Evolutionary conservation across 164 flowering plant genomes (phyloP), one percentile per base, ranked within the genome.

Genomic region (Nymphaea thermarum): DNA sequence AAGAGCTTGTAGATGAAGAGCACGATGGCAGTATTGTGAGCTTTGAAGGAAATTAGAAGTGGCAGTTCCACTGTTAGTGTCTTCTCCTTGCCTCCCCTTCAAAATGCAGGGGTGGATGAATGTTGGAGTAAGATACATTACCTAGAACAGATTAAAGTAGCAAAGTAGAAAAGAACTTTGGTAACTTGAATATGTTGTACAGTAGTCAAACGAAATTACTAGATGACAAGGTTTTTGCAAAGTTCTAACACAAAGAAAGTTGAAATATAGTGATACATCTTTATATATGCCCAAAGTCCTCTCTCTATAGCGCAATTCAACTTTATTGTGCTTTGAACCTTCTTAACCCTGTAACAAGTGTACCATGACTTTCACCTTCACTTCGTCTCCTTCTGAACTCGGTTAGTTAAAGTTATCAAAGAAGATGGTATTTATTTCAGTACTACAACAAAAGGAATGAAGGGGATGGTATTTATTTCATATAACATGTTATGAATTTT

Each of bases 51-150:
- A 72, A 74, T 85, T 16, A 68, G 89, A 68, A 77, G 86, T 45
- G 81, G 82, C 59, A 85, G 89, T 73, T 85, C 89, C 0, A 85
- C 89, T 0, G 82, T 83, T 6, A 82, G 81, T 71, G 67, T 72
- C 63, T 83, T 78, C 43, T 85, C 89, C 2, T 72, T 83, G 74
- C 84, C 87, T 0, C 89, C 89, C 4, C 16, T 82, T 73, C 83
- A 77, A 45, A 62, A 51, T 10, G 75, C 67, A 60, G 77, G 67
- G 5, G 36, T 53, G 41, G 80, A 74, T 11, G 78, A 82, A 68
- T 69, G 67, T 17, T 78, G 77, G 81, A 71, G 72, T 68, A 80
- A 75, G 68, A 18, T 72, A 14, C 74, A 79, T 43, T 70, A 72
- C 51, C 4, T 78, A 8, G 83, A 82, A 62, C 81, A 61, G 7